These are phyloP conservation scores for Boletus reticulatus DNA, from an alignment of 768 basidiomycete species.

Conservation along the genomic window DNA sequence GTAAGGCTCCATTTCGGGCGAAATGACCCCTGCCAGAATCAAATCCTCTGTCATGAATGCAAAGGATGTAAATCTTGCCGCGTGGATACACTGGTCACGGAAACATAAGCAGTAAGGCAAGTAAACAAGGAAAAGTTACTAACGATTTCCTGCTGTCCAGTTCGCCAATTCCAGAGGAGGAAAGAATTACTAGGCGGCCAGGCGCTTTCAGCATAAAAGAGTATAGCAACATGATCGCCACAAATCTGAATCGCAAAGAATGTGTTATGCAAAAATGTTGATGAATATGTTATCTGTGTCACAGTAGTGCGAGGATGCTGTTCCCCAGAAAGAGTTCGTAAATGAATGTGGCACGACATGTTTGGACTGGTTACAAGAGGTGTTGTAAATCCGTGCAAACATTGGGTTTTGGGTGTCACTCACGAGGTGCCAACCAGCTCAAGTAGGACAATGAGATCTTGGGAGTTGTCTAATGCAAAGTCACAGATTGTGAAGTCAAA, in stretches of 20 bases:
- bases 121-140: constrained; percentile 4
- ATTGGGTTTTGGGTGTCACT: background rate
- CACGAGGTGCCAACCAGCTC: constrained; percentile 19
- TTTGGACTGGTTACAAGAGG: constrained; percentile 13
- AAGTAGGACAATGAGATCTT: constrained; percentile 35
- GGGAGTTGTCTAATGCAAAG: constrained; percentile 36
- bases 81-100: constrained; percentile 18
- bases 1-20: background rate
- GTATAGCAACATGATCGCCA: constrained; percentile 28
- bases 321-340: constrained; percentile 31
- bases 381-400: background rate
- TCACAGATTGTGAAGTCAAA: constrained; percentile 31
- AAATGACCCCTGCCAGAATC: constrained; percentile 19
- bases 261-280: background rate
- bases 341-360: constrained; percentile 22
- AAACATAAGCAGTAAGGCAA: constrained; percentile 1
- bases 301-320: constrained; percentile 22
- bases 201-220: constrained; percentile 17
- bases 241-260: constrained; percentile 31
- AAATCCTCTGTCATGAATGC: constrained; percentile 34
- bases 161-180: constrained; percentile 37
- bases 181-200: constrained; percentile 11
- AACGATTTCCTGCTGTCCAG: constrained; percentile 29
- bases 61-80: constrained; percentile 28
- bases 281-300: constrained; percentile 14